These are phyloP conservation scores for Hypsizygus marmoreus DNA, from an alignment of 768 basidiomycete species.

Conservation along the genomic window DNA sequence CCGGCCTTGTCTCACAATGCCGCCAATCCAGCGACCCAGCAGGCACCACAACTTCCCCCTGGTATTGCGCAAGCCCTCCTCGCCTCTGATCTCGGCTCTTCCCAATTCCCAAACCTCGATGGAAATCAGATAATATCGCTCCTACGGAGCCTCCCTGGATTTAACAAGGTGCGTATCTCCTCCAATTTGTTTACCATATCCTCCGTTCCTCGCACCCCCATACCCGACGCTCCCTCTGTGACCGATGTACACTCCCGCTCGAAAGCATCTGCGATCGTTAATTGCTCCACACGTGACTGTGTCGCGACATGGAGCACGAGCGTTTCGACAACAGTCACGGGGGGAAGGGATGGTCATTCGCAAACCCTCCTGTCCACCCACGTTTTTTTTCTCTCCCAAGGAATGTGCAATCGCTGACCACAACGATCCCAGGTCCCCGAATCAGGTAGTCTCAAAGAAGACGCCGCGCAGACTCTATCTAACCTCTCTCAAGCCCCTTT, in stretches of 20 bases:
- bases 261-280: slow-evolving; percentile 22
- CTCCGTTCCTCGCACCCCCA: slow-evolving; percentile 8
- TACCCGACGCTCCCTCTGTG: slow-evolving; percentile 7
- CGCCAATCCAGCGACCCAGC: slow-evolving; percentile 26
- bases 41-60: slow-evolving; percentile 27
- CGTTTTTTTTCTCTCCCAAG: neutral
- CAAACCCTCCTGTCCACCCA: neutral
- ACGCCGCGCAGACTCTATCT: slow-evolving; percentile 60
- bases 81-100: slow-evolving; percentile 27
- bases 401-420: slow-evolving; percentile 4
- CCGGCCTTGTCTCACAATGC: slow-evolving; percentile 38
- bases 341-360: slow-evolving; percentile 19
- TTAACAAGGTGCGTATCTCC: too few species aligned
- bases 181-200: slow-evolving; percentile 45
- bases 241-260: slow-evolving; percentile 12
- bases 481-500: slow-evolving; percentile 51
- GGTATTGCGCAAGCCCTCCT: slow-evolving; percentile 27
- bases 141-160: slow-evolving; percentile 58
- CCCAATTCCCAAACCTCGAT: slow-evolving; percentile 40
- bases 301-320: slow-evolving; percentile 41
- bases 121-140: slow-evolving; percentile 60
- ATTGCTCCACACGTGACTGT: slow-evolving; percentile 37
- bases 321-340: slow-evolving; percentile 38
- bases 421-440: slow-evolving; percentile 39
- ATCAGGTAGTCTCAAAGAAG: slow-evolving; percentile 57